phyloP scores from a whole-genome alignment of 352 stramenopile genomes.

The Phytophthora citricola region DNA sequence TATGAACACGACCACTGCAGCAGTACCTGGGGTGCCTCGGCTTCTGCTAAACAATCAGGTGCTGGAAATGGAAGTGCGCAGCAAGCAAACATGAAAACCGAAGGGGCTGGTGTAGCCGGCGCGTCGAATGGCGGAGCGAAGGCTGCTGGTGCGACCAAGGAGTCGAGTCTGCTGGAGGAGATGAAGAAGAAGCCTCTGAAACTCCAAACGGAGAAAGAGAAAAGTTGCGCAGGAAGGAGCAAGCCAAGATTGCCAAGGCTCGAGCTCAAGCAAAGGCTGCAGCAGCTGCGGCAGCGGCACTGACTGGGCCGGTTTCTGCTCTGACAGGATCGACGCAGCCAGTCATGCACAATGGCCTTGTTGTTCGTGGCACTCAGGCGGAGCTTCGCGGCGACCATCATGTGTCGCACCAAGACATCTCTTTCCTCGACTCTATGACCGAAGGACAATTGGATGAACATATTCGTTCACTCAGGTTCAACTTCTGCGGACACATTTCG shows the following conservation, averaged over 20 bases:
- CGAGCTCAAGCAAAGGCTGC: slow-evolving; percentile 78
- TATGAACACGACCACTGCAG: slow-evolving; percentile 80
- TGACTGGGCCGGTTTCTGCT: slow-evolving; percentile 21
- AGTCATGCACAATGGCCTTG: slow-evolving; percentile 65
- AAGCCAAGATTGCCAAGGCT: slow-evolving; percentile 81
- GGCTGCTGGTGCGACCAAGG: slow-evolving; percentile 11
- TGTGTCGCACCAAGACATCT: slow-evolving; percentile 86
- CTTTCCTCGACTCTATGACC: slow-evolving; percentile 89
- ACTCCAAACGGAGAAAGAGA: slow-evolving; percentile 88
- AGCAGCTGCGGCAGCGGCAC: slow-evolving; percentile 33
- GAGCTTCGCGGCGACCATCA: slow-evolving; percentile 65
- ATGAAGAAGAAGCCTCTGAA: slow-evolving; percentile 83
- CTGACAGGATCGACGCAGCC: slow-evolving; percentile 16
- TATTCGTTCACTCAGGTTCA: slow-evolving; percentile 89
- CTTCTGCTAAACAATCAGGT: slow-evolving; percentile 41
- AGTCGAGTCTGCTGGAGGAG: slow-evolving; percentile 37
- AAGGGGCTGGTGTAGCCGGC: slow-evolving; percentile 14
- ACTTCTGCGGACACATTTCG: slow-evolving; percentile 88
- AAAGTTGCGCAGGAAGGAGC: slow-evolving; percentile 86
- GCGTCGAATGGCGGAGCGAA: slow-evolving; percentile 9
- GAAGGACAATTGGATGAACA: slow-evolving; percentile 88
- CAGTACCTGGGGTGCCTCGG: slow-evolving; percentile 7
- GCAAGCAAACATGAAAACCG: slow-evolving; percentile 22
- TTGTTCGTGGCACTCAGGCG: slow-evolving; percentile 73
- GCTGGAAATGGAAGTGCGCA: slow-evolving; percentile 8